Percentiles rank a stretch among this genome's conserved stretches.
Evolutionary conservation across 176 grass and related monocot species (phyloP).

Genomic region (Echinochloa phyllopogon): DNA sequence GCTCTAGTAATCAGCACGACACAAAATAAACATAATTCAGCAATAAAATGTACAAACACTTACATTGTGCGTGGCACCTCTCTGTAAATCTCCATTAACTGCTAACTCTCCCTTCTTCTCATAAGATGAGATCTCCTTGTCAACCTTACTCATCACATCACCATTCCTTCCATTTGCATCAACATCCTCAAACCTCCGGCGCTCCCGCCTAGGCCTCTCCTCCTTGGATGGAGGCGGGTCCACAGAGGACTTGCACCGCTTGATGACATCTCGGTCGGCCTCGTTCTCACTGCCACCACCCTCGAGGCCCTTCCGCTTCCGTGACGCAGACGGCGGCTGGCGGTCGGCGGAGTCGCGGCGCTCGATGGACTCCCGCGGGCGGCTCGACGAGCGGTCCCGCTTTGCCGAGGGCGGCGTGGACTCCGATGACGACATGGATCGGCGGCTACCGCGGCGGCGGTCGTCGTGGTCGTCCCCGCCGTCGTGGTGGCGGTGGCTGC

Average conservation of each 20-base stretch:
- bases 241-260: conserved; percentile 57
- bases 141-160: conserved; percentile 57
- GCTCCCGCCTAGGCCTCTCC: conserved; percentile 47
- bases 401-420: conserved; percentile 42
- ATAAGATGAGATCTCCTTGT: conserved; percentile 40
- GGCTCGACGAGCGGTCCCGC: conserved; percentile 56
- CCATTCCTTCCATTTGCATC: conserved; percentile 37
- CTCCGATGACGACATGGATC: conserved; percentile 41
- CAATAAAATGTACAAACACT: conserved; percentile 28
- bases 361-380: conserved; percentile 41
- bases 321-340: conserved; percentile 23
- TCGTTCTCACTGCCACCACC: conserved; percentile 26
- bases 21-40: not conserved
- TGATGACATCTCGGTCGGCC: conserved; percentile 42
- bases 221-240: conserved; percentile 52
- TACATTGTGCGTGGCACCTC: conserved; percentile 53
- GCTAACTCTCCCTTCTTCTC: conserved; percentile 32
- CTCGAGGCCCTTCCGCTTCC: conserved; percentile 53
- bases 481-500: not conserved
- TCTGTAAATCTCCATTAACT: conserved; percentile 48
- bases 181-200: conserved; percentile 52
- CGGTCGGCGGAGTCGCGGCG: conserved; percentile 44
- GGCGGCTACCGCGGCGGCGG: conserved; percentile 29
- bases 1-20: conserved; percentile 31
- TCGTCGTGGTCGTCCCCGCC: conserved; percentile 46